Evolutionary conservation across 2,329 filamentous ascomycete species (phyloP).

Genomic region (Uncinocarpus reesii): DNA sequence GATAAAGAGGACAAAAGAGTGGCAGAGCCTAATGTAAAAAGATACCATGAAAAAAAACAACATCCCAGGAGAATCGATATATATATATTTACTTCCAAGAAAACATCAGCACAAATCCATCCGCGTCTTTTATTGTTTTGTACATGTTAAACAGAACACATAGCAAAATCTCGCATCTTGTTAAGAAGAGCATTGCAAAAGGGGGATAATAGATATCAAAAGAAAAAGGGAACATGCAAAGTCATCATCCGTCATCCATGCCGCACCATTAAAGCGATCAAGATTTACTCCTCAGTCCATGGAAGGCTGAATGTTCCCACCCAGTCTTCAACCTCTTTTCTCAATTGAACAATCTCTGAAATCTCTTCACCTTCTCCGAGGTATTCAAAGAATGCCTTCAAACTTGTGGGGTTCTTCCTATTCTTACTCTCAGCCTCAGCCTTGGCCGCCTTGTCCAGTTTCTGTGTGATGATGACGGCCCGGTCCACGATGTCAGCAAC

Average conservation of each 20-base stretch:
- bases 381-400: slow-evolving; percentile 95
- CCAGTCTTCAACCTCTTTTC: slow-evolving; percentile 85
- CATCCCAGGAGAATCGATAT: background rate
- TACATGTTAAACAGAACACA: background rate
- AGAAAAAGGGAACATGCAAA: background rate
- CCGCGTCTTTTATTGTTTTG: too few relatives aligned
- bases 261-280: background rate
- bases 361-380: slow-evolving; percentile 70
- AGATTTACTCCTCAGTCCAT: slow-evolving; percentile 53
- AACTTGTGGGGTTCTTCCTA: slow-evolving; percentile 93
- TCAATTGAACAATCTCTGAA: slow-evolving; percentile 70
- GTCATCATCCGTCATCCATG: slow-evolving; percentile 6
- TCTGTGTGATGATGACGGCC: slow-evolving; percentile 66
- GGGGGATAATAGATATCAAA: too few relatives aligned
- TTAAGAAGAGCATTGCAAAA: slow-evolving; percentile 9
- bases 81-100: background rate
- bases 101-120: background rate
- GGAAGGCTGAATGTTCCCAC: slow-evolving; percentile 84
- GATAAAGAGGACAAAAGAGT: too few relatives aligned
- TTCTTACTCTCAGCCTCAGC: slow-evolving; percentile 73
- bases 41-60: background rate
- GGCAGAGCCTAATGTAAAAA: too few relatives aligned
- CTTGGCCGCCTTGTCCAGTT: slow-evolving; percentile 55
- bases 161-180: slow-evolving; percentile 7
- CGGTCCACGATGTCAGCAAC: slow-evolving; percentile 80